Base-by-base conservation (phyloP, 2,329 filamentous ascomycete species). In the Clarireedia monteithiana region DNA sequence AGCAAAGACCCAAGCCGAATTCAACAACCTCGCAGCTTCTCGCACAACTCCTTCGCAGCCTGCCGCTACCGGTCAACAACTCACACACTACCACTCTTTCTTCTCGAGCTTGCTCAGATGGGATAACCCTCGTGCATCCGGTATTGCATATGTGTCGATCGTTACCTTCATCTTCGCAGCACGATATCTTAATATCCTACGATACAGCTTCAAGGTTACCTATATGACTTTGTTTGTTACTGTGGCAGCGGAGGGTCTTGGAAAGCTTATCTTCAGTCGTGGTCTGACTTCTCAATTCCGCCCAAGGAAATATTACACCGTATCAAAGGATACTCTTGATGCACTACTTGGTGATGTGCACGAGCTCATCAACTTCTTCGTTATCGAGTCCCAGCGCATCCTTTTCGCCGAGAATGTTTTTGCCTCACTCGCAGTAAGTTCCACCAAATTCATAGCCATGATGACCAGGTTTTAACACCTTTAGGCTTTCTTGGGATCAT, bases 21-120 rank as follows among this genome's bases (percentile, higher is more conserved):
- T 84, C 60, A 77, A 76, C 66, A 81, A 80, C 68, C 75, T 84
- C 48, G 80, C 80, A 64, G 77, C 77, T 59, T 69, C 80, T 62
- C 80, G 81, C 67, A 75, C 75, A 67, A 79, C 79, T 50, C 81
- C 81, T 54, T 62, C 71, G 50, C 72, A 74, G 57, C 74, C 75
- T 36, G 75, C 81, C 65, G 80, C 79, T 59, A 83, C 80, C 48
- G 81, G 80, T 64, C 81, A 85, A 70, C 78, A 79, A 50, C 71
- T 86, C 67, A 86, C 82, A 58, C 82, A 85, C 71, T 88, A 86
- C 70, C 83, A 87, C 74, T 86, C 83, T 15, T 82, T 86, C 72
- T 87, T 88, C 72, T 80, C 78, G 50, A 82, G 85, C 69, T 76
- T 88, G 56, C 74, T 88, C 59, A 86, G 83, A 63, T 87, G 84